Base-by-base conservation (phyloP, 73 alveolate genomes). In the Uronychia binucleata region DNA sequence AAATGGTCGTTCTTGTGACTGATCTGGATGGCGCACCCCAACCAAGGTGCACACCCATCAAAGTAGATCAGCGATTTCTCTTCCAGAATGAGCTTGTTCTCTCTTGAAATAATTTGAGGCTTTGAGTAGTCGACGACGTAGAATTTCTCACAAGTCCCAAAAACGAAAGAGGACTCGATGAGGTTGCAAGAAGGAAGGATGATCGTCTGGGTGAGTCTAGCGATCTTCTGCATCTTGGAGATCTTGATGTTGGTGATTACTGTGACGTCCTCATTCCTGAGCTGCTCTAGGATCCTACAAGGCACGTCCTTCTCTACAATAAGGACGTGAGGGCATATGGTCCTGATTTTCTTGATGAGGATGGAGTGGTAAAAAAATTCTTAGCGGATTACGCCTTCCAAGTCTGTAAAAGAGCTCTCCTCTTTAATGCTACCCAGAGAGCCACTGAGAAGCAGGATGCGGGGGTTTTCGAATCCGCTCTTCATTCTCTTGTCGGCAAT, bases 301-400 rank as follows among this genome's bases (percentile, higher is more conserved):
- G 96, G 87, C 58, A 81, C 87, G 34, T 90, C 91, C 57, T 94
- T 87, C 33, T 94, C 97, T 0, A 96, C 92, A 35, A 96, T 82
- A 34, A 96, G 84, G 8, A 96, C 84, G 88, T 93, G 88, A 0
- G 99, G 98, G 60, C 80, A 77, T 31, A 91, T 89, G 27, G 75
- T 74, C 57, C 81, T 76, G 0, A 96, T 76, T 81, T 93, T 96
- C 59, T 90, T 80, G 58, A 81, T 89, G 13, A 96, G 75, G 57
- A 96, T 92, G 59, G 81, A 58, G 0, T 92, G 79, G 82, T 83
- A 85, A 33, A 75, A 79, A n/a, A 81, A 79, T 81, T 92, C 97
- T 57, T 59, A 90, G 67, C 78, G 92, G 35, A 80, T 60, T n/a
- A 79, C 80, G 34, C 85, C 84, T 0, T 87, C 77, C 25, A 90